phyloP scores from a whole-genome alignment of 192 early-diverging fungal genomes.

The Rhizophlyctis rosea region DNA sequence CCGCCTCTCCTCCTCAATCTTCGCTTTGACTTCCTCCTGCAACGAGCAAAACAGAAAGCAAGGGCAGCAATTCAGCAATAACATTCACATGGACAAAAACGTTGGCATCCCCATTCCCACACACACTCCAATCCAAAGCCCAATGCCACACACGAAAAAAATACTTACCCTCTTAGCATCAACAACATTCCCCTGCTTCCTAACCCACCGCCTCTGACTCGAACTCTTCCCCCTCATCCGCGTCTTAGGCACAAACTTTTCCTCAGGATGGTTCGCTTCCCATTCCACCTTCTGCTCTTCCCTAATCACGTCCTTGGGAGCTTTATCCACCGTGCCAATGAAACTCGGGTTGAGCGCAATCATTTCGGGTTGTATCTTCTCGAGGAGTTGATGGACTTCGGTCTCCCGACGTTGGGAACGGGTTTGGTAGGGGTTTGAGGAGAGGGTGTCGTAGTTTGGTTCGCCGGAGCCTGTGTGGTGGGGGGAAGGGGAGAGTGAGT shows the following conservation, averaged over 20 bases:
- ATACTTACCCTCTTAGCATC: constrained; percentile 66
- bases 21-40: constrained; percentile 45
- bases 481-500: too few relatives aligned
- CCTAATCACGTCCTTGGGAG: constrained; percentile 53
- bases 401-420: constrained; percentile 80
- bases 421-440: constrained; percentile 91
- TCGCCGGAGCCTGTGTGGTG: constrained; percentile 96
- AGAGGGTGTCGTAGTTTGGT: constrained; percentile 92
- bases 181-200: constrained; percentile 78
- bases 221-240: constrained; percentile 72
- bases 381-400: constrained; percentile 83
- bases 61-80: background rate
- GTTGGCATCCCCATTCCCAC: constrained; percentile 1
- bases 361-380: constrained; percentile 94
- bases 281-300: constrained; percentile 60
- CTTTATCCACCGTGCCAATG: constrained; percentile 75
- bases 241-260: constrained; percentile 56
- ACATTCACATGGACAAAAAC: constrained; percentile 7
- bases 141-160: background rate
- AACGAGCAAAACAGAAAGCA: constrained; percentile 1
- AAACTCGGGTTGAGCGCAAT: constrained; percentile 80
- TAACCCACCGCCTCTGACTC: constrained; percentile 67
- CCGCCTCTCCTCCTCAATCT: constrained; percentile 54
- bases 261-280: constrained; percentile 48
- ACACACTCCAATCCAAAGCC: background rate